Conservation (phyloP, 1,284 basidiomycete species). For the Anthracocystis setariae region DNA sequence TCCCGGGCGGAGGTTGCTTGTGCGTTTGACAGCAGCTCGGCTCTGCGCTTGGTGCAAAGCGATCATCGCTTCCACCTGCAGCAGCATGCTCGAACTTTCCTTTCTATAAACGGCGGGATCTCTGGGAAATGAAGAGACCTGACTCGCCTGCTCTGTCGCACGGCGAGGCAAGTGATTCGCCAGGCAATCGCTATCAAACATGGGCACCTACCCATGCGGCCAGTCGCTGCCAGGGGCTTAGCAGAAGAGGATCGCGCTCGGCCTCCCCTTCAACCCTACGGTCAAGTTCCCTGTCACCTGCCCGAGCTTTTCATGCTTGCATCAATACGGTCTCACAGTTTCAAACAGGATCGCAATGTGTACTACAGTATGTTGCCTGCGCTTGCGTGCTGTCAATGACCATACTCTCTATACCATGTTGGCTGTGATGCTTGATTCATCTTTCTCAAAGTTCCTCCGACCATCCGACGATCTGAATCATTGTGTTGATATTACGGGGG, state of each 20-base stretch:
- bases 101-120: not conserved
- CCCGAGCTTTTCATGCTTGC: not conserved
- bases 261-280: not conserved
- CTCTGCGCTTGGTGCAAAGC: slow-evolving; percentile 1
- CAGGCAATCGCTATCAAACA: too few species aligned
- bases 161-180: too few species aligned
- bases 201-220: not conserved
- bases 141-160: too few species aligned
- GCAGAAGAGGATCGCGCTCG: not conserved
- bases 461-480: not conserved
- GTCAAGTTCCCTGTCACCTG: not conserved
- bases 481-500: too few species aligned
- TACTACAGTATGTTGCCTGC: too few species aligned
- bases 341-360: too few species aligned
- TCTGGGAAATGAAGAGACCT: not conserved
- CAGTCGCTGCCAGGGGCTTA: slow-evolving; percentile 5
- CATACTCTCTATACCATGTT: too few species aligned
- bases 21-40: slow-evolving; percentile 17
- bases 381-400: not conserved
- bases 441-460: too few species aligned
- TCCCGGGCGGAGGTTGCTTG: too few species aligned
- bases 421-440: too few species aligned
- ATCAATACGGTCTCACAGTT: not conserved
- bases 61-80: slow-evolving; percentile 13
- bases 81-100: not conserved